phyloP scores from a whole-genome alignment of 306 rosid genomes.

The Vigna trinervia region DNA sequence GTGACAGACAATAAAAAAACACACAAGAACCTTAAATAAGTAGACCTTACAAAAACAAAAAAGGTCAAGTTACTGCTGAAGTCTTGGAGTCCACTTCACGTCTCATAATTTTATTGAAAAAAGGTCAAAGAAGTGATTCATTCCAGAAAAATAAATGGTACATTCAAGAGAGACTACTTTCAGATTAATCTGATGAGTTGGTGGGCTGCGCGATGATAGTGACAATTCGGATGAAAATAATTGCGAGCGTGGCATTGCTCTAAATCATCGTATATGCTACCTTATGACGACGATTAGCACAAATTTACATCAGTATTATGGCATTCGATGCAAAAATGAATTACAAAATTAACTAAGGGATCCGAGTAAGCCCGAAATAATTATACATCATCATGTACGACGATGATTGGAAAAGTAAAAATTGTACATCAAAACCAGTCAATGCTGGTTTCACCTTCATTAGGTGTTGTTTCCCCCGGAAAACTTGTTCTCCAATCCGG shows the following conservation, averaged over 20 bases:
- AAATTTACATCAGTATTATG: constrained; percentile 44
- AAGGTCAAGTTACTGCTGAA: neutral
- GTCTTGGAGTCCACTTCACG: too few species aligned
- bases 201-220: neutral
- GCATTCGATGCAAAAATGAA: constrained; percentile 43
- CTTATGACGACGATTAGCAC: constrained; percentile 47
- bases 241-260: constrained; percentile 18
- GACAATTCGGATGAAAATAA: constrained; percentile 21
- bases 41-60: neutral
- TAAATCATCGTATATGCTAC: constrained; percentile 27
- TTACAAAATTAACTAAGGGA: constrained; percentile 38
- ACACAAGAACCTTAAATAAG: neutral
- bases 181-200: neutral
- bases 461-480: constrained; percentile 34
- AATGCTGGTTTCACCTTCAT: constrained; percentile 28
- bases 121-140: neutral
- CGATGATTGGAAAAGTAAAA: constrained; percentile 14
- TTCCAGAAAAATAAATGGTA: neutral
- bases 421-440: constrained; percentile 35
- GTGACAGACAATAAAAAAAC: neutral
- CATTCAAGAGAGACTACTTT: constrained; percentile 3
- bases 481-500: constrained; percentile 36
- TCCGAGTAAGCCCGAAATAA: constrained; percentile 42
- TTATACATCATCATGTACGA: constrained; percentile 40
- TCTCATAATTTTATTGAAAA: neutral